Base-by-base conservation (phyloP, 257 asterid genomes). In the Oldenlandia corymbosa region DNA sequence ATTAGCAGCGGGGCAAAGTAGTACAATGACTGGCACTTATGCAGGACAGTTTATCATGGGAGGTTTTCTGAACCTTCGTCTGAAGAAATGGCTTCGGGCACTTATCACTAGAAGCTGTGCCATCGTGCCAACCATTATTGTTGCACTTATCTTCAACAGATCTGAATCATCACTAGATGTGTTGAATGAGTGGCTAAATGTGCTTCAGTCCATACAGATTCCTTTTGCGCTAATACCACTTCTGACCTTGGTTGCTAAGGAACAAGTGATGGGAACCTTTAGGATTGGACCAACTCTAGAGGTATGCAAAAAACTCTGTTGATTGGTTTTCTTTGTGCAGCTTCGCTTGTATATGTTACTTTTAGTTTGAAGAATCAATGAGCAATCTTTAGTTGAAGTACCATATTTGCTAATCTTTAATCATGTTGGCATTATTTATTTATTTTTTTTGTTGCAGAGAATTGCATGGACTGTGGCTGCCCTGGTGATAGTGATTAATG, bases 21-120 rank as follows among this genome's bases (percentile, higher is more conserved):
- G 99, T 72, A 93, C 99, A 7, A 87, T 93, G 52, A 93, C 97
- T 0, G 99, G 99, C 20, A 93, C 99, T 7, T 90, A 93, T 70
- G 99, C 97, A 39, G 99, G 99, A 32, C 99, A 93, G 74, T 93
- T 93, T 76, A 88, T 93, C 65, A 93, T 93, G 97, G 99, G 99
- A 24, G 99, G 99, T 60, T 93, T 93, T 80, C 88, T 93, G 23
- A 84, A 93, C 72, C 91, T 93, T 51, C 88, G 90, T 36, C 65
- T 90, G 64, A 93, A 85, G 85, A 93, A 93, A 81, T 93, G 96
- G 62, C 65, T 90, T 45, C 78, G 99, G 81, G 96, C 97, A 0
- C 74, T 93, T 69, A 87, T 93, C 43, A 93, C 99, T 34, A 77
- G 99, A 67, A 90, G 97, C 73, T 93, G 97, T 81, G 97, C 99